Evolutionary conservation across 116 monocot genomes (phyloP), one percentile per base, ranked within the genome.

Genomic region (Trichopus zeylanicus): DNA sequence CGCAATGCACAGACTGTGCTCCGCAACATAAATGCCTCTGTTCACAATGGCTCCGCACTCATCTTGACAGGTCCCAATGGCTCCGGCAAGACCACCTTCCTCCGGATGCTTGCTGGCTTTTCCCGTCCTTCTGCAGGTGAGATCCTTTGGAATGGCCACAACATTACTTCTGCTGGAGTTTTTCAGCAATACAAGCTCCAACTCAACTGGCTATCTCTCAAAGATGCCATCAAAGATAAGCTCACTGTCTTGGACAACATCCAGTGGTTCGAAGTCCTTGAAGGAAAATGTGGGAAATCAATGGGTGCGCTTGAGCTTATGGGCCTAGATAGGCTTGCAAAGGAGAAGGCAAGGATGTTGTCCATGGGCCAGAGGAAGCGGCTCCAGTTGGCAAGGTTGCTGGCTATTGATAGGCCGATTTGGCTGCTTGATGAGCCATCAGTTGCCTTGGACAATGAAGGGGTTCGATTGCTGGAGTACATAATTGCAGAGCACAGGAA

Each of bases 401-500:
- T 98, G 21, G 91, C 98, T 1, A 72, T 98, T 29, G 88, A 91
- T 42, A 69, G 91, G 33, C 97, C 91, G 8, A 82, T 98, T 53
- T 98, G 97, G 97, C 63, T 98, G 77, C 87, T 98, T 23, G 97
- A 98, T 54, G 97, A 98, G 69, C 94, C 94, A 25, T 95, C 94
- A 2, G 89, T 86, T 51, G 90, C 89, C 51, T 67, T 95, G 75
- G 95, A 95, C 67, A 57, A 31, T 4, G 95, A 84, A 71, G 95
- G 95, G 37, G 89, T 89, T 20, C 37, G 46, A 25, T 28, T 95
- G 59, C 57, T 95, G 27, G 95, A 89, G 67, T 69, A 77, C 48
- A 86, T 95, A 26, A 95, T 95, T 26, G 83, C 78, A 6, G 81
- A 87, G 70, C 97, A 97, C 22, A 62, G 97, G 32, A 90, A 84